Evolutionary conservation across 1,139 yeast species (phyloP).

Genomic region (Dujonia santamariae): DNA sequence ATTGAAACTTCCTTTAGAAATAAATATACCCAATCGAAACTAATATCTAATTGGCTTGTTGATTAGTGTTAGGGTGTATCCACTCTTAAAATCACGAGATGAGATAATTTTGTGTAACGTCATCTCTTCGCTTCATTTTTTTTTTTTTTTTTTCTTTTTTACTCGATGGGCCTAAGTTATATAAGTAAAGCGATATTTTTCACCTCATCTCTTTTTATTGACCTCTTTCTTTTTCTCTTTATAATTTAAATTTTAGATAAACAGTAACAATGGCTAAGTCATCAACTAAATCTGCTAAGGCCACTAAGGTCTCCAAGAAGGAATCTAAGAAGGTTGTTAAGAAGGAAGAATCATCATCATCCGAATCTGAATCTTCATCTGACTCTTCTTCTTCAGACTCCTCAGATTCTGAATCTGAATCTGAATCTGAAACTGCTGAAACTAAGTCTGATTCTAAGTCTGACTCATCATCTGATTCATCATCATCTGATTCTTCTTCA

Average conservation of each 20-base stretch:
- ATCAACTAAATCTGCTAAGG: conserved; percentile 23
- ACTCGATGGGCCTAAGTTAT: conserved; percentile 7
- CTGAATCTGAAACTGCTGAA: conserved; percentile 16
- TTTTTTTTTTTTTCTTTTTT: conserved; percentile 7
- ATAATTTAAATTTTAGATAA: conserved; percentile 1
- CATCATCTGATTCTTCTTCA: conserved; percentile 8
- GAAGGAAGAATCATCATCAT: conserved; percentile 21
- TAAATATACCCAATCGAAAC: no score
- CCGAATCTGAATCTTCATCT: conserved; percentile 11
- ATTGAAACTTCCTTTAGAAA: no score
- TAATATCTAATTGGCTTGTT: no score
- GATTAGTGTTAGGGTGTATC: no score
- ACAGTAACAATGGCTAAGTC: conserved; percentile 27
- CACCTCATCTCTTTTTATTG: conserved; percentile 1
- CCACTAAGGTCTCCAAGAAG: conserved; percentile 19
- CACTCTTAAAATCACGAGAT: conserved; percentile 3
- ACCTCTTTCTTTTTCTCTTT: conserved; percentile 4
- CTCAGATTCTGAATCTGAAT: conserved; percentile 26
- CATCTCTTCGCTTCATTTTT: conserved; percentile 6
- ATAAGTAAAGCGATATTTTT: conserved; percentile 5
- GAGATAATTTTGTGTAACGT: conserved; percentile 2
- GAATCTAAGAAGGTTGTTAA: conserved; percentile 29
- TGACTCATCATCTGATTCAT: conserved; percentile 9
- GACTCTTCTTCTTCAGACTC: conserved; percentile 24
- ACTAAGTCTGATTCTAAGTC: conserved; percentile 9